Evolutionary conservation across 1,284 basidiomycete genomes (phyloP).

Genomic region (Tylopilus sp.): DNA sequence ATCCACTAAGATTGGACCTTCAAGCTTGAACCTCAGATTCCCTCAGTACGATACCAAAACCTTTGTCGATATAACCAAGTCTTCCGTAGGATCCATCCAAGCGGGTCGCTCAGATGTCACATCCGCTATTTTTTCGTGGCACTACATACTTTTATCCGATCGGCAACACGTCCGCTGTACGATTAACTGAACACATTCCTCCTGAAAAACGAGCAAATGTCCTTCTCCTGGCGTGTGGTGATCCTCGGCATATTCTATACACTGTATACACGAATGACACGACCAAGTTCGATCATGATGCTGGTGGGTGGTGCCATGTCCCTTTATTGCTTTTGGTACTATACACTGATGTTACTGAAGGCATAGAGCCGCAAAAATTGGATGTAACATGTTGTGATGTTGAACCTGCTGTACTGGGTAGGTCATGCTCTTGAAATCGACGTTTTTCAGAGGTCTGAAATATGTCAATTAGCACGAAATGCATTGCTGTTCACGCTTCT

Average conservation of each 20-base stretch:
- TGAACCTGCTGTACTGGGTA: conserved; percentile 69
- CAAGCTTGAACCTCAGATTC: not conserved
- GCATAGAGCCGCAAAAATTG: conserved; percentile 49
- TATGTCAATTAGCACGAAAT: conserved; percentile 50
- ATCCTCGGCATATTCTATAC: conserved; percentile 66
- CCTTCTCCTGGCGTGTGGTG: conserved; percentile 68
- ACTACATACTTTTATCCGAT: conserved; percentile 63
- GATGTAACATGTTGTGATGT: conserved; percentile 73
- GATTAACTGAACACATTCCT: conserved; percentile 59
- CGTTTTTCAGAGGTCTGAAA: not conserved
- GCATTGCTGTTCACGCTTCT: conserved; percentile 48
- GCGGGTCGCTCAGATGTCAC: conserved; percentile 45
- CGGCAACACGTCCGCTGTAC: conserved; percentile 66
- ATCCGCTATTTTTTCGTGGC: conserved; percentile 41
- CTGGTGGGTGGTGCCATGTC: conserved; percentile 14
- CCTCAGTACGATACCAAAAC: too few relatives aligned
- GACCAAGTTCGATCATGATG: not conserved
- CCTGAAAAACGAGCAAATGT: conserved; percentile 58
- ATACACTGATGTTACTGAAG: not conserved
- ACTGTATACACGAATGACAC: conserved; percentile 46
- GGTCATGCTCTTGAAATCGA: conserved; percentile 7
- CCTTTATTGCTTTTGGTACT: not conserved
- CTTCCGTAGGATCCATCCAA: not conserved
- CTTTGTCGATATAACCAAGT: not conserved
- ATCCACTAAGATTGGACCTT: too few relatives aligned